A percentile compares a stretch with the other conserved stretches of the same genome.
phyloP scores from a whole-genome alignment of 768 basidiomycete species.

The Leccinum uliginosum region DNA sequence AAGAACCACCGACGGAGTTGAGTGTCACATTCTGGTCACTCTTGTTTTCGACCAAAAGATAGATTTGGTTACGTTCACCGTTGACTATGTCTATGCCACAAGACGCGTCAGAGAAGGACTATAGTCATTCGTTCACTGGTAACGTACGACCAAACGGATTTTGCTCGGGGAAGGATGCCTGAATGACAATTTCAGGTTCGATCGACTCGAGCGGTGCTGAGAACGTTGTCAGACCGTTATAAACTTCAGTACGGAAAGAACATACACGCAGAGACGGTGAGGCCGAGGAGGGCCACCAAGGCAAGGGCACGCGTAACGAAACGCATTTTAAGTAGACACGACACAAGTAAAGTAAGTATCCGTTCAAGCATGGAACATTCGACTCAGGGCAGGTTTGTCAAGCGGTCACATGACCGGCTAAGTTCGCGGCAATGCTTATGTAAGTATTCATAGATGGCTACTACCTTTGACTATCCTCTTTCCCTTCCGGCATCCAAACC shows the following conservation, averaged over 20 bases:
- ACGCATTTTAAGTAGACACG: slow-evolving; percentile 28
- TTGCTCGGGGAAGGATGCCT: slow-evolving; percentile 61
- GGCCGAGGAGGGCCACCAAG: slow-evolving; percentile 26
- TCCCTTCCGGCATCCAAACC: slow-evolving; percentile 47
- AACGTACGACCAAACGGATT: slow-evolving; percentile 76
- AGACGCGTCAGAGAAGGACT: slow-evolving; percentile 10
- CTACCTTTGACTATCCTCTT: slow-evolving; percentile 30
- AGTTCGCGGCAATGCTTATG: too few relatives aligned
- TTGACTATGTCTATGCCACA: slow-evolving; percentile 78
- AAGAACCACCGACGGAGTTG: slow-evolving; percentile 58
- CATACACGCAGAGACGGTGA: slow-evolving; percentile 31
- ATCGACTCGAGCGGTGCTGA: slow-evolving; percentile 28
- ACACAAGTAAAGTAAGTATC: neutral
- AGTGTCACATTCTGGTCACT: slow-evolving; percentile 70
- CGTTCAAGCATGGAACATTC: slow-evolving; percentile 10
- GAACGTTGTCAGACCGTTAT: slow-evolving; percentile 2
- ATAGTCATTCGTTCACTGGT: neutral
- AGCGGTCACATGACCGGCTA: slow-evolving; percentile 15
- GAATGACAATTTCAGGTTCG: slow-evolving; percentile 52
- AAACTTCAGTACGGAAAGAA: neutral
- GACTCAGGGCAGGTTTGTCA: slow-evolving; percentile 25
- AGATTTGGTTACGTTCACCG: slow-evolving; percentile 71
- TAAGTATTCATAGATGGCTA: too few relatives aligned
- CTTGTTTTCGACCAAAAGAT: slow-evolving; percentile 68
- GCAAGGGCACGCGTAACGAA: slow-evolving; percentile 27